Evolutionary conservation across 225 moss, liverwort and hornwort genomes (phyloP), one percentile per base, ranked within the genome.

Genomic region (Takakia lepidozioides): DNA sequence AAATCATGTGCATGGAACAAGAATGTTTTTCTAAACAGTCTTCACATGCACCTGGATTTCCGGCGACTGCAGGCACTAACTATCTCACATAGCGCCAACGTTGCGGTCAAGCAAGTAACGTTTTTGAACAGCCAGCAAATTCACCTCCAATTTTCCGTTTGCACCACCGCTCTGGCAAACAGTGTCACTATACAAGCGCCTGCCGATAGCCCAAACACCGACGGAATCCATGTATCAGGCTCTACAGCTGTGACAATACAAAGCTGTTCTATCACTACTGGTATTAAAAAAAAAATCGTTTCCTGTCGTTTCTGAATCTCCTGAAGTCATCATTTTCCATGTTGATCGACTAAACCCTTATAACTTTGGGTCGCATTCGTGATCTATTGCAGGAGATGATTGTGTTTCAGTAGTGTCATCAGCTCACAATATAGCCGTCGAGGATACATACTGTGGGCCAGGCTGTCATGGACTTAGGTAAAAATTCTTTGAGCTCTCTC

Each of bases 161-260:
- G 67, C 24, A 59, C 27, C 2, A 44, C 32, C 4, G 73, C 57
- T 43, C 3, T 41, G 5, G 62, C 78, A 3, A 32, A 37, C 18
- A 70, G 69, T 25, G 39, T 87, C 3, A 69, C 53, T 1, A 66
- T 92, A 9, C 8, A 19, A 0, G 70, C 76, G 21, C 74, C 85
- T 0, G 68, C 15, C 0, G 5, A 19, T 2, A 82, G 84, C 49
- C 92, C 87, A 8, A 92, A 87, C 46, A 87, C 92, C 0, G 87
- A 92, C 7, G 92, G 92, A 2, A 82, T 92, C 49, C 92, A 92
- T 43, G 29, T 92, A 17, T 74, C 78, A 54, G 58, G 52, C 22
- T 46, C 67, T 3, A 82, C 78, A 10, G 18, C 51, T 3, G 87
- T 85, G 23, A 62, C 38, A 38, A 75, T 92, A 10, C 25, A 66